phyloP scores from a whole-genome alignment of 2,329 filamentous ascomycete genomes.

The Fusarium metavorans region DNA sequence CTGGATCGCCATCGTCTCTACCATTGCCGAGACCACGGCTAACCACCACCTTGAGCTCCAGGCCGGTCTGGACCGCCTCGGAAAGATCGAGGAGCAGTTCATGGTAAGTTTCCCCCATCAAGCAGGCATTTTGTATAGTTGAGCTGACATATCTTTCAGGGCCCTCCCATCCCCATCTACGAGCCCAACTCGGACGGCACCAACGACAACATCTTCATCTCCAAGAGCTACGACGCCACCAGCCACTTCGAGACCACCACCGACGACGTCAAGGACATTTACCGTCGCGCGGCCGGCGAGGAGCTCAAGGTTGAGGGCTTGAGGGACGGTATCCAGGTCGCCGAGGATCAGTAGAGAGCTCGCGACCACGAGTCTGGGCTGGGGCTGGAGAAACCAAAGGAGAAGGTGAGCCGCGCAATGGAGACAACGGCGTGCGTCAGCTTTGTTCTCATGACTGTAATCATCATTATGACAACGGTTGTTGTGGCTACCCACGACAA shows the following conservation, averaged over 20 bases:
- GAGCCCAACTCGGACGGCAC: conserved; percentile 86
- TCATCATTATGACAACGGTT: conserved; percentile 19
- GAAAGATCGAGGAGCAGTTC: conserved; percentile 96
- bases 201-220: conserved; percentile 95
- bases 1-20: conserved; percentile 98
- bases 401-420: conserved; percentile 7
- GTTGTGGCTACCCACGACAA: conserved; percentile 19
- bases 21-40: conserved; percentile 89
- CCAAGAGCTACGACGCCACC: conserved; percentile 97
- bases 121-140: background rate
- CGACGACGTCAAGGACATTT: conserved; percentile 96
- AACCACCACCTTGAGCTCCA: conserved; percentile 98
- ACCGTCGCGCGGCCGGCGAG: conserved; percentile 83
- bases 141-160: conserved; percentile 52
- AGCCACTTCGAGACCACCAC: conserved; percentile 94
- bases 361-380: background rate
- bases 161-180: conserved; percentile 91
- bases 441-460: conserved; percentile 2
- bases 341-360: conserved; percentile 68
- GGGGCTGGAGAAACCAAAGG: conserved; percentile 17
- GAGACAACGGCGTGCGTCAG: conserved; percentile 9
- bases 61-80: conserved; percentile 90
- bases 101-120: conserved; percentile 68
- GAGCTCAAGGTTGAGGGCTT: conserved; percentile 90
- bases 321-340: conserved; percentile 81